These are phyloP conservation scores for Porcisia hertigi DNA, from an alignment of 208 protist species.

Conservation along the genomic window DNA sequence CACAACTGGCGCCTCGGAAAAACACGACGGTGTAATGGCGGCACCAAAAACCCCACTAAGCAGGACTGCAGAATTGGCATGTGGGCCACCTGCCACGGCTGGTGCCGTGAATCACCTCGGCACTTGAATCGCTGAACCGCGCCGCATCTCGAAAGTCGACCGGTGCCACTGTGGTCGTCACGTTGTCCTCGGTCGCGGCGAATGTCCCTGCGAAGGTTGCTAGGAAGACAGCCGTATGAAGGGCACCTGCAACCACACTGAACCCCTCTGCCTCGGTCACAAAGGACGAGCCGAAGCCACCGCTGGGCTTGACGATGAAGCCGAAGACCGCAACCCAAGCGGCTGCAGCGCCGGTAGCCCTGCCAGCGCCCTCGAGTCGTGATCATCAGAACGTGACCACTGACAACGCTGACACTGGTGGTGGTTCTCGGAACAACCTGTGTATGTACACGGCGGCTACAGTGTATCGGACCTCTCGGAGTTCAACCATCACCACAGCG, in stretches of 20 bases:
- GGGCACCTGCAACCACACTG: neutral
- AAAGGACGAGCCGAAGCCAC: neutral
- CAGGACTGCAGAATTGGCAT: neutral
- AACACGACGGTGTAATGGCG: neutral
- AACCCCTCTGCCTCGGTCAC: neutral
- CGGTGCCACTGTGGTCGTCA: neutral
- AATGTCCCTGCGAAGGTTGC: neutral
- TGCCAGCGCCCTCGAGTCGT: neutral
- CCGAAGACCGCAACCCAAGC: neutral
- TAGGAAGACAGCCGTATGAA: neutral
- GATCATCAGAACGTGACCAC: neutral
- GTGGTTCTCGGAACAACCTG: slow-evolving; percentile 16
- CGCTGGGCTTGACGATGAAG: neutral
- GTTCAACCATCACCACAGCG: neutral
- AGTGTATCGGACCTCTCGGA: neutral
- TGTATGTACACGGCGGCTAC: slow-evolving; percentile 26
- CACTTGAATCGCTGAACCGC: neutral
- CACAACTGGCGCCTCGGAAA: too few relatives aligned
- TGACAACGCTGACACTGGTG: slow-evolving; percentile 4
- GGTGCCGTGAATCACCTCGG: neutral
- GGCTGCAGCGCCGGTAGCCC: neutral
- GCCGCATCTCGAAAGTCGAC: neutral
- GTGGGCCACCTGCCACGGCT: neutral
- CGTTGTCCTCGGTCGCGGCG: neutral
- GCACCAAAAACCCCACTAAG: neutral